These are phyloP conservation scores for Geotrichum klebahnii DNA, from an alignment of 1,139 yeast species.

Conservation along the genomic window DNA sequence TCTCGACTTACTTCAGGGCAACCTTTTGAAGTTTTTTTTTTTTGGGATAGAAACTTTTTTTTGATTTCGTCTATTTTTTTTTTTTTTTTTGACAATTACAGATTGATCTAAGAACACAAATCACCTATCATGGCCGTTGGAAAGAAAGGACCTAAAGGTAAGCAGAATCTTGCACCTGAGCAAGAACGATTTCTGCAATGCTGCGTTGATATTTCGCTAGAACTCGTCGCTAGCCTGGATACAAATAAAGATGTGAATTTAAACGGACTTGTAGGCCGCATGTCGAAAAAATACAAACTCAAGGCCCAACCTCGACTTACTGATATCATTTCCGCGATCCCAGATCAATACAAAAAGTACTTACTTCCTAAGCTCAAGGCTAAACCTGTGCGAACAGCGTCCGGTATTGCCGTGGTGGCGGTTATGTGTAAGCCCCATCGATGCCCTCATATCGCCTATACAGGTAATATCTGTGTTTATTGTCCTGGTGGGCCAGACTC, in stretches of 20 bases:
- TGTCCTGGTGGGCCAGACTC: slow-evolving; percentile 99
- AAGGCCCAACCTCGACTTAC: slow-evolving; percentile 92
- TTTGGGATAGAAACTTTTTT: neutral
- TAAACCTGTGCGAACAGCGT: slow-evolving; percentile 96
- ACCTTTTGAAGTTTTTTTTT: too few species aligned
- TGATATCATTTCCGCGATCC: slow-evolving; percentile 90
- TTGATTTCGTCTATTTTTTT: neutral
- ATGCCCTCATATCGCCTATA: slow-evolving; percentile 98
- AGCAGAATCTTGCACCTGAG: slow-evolving; percentile 46
- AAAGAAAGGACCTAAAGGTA: slow-evolving; percentile 32
- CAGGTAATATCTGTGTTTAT: slow-evolving; percentile 96
- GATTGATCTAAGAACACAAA: neutral
- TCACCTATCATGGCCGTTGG: slow-evolving; percentile 7
- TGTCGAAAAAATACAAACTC: slow-evolving; percentile 84
- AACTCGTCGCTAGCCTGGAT: slow-evolving; percentile 73
- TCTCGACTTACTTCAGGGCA: slow-evolving; percentile 6
- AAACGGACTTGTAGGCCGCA: slow-evolving; percentile 81
- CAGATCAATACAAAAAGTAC: slow-evolving; percentile 91
- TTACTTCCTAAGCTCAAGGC: slow-evolving; percentile 90
- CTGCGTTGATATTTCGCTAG: slow-evolving; percentile 88
- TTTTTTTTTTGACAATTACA: neutral
- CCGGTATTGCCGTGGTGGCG: slow-evolving; percentile 96
- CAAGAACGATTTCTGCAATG: slow-evolving; percentile 90
- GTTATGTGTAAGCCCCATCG: slow-evolving; percentile 99
- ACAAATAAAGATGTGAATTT: slow-evolving; percentile 77